A percentile compares a stretch with the other conserved stretches of the same genome.
Evolutionary conservation across 2,329 filamentous ascomycete genomes (phyloP).

Genomic region (Cryphonectria nitschkei): DNA sequence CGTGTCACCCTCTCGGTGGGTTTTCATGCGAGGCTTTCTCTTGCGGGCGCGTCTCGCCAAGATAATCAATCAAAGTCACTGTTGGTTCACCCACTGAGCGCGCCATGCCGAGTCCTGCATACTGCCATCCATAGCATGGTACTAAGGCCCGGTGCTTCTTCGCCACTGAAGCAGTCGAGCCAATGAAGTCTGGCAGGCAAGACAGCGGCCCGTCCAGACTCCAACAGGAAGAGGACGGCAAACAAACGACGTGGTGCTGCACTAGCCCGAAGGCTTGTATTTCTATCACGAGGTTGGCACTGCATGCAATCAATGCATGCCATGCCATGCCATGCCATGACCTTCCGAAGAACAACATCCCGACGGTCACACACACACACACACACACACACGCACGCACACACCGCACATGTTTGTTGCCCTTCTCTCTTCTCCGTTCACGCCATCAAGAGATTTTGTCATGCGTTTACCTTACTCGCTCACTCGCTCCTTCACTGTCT

Average conservation of each 20-base stretch:
- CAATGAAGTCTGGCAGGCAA: neutral
- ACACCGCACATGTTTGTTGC: too few species aligned
- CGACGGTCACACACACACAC: too few species aligned
- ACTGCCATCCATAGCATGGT: neutral
- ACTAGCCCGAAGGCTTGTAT: neutral
- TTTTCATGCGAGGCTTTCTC: neutral
- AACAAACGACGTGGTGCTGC: neutral
- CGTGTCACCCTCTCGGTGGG: neutral
- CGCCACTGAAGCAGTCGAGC: neutral
- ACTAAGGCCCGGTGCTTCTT: neutral
- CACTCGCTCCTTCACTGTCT: too few species aligned
- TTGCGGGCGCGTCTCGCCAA: neutral
- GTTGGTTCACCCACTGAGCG: neutral
- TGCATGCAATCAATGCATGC: slow-evolving; percentile 6
- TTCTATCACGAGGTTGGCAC: neutral
- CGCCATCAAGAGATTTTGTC: neutral
- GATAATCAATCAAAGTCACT: neutral
- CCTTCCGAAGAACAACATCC: neutral
- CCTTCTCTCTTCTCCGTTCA: too few species aligned
- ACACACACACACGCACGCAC: too few species aligned
- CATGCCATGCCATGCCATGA: neutral
- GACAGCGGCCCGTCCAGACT: neutral
- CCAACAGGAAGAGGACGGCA: neutral
- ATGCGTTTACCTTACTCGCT: neutral
- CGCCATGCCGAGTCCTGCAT: neutral